Conservation (phyloP, 108 stramenopile species). For the Skeletonema menzelii region DNA sequence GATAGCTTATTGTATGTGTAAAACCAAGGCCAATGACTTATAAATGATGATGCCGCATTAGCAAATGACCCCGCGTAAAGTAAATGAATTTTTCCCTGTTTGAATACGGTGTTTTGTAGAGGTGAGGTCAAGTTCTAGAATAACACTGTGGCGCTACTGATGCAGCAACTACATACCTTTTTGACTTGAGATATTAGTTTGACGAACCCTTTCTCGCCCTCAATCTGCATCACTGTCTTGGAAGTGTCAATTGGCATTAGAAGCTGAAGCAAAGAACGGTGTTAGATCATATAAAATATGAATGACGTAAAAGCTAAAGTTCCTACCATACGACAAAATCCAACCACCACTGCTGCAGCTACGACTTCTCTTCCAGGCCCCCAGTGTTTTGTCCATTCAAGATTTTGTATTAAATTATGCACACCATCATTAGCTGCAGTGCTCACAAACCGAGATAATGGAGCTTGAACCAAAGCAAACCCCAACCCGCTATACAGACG, state of each 20-base stretch:
- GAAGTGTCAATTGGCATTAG: conserved; percentile 87
- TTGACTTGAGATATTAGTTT: conserved; percentile 62
- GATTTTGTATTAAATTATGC: conserved; percentile 53
- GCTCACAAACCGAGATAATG: conserved; percentile 87
- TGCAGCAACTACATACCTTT: conserved; percentile 24
- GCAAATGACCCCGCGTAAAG: conserved; percentile 78
- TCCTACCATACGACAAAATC: conserved; percentile 70
- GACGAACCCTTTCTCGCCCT: conserved; percentile 66
- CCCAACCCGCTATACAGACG: conserved; percentile 91
- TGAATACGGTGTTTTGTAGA: background rate
- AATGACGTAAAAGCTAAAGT: conserved; percentile 28
- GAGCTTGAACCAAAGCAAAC: conserved; percentile 93
- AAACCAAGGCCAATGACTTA: conserved; percentile 88
- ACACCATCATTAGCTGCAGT: conserved; percentile 94
- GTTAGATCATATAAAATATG: background rate
- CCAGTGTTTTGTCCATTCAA: conserved; percentile 54
- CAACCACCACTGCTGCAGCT: conserved; percentile 80
- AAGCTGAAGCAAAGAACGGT: background rate
- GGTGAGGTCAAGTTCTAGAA: background rate
- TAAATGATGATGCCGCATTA: conserved; percentile 59
- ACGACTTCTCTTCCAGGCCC: conserved; percentile 79
- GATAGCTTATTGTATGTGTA: conserved; percentile 71
- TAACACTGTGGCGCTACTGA: background rate
- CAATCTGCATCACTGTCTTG: conserved; percentile 97
- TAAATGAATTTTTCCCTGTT: conserved; percentile 53